Evolutionary conservation across 345 rosid species (phyloP), one percentile per base, ranked within the genome.

Genomic region (Lenwebbia sp.): DNA sequence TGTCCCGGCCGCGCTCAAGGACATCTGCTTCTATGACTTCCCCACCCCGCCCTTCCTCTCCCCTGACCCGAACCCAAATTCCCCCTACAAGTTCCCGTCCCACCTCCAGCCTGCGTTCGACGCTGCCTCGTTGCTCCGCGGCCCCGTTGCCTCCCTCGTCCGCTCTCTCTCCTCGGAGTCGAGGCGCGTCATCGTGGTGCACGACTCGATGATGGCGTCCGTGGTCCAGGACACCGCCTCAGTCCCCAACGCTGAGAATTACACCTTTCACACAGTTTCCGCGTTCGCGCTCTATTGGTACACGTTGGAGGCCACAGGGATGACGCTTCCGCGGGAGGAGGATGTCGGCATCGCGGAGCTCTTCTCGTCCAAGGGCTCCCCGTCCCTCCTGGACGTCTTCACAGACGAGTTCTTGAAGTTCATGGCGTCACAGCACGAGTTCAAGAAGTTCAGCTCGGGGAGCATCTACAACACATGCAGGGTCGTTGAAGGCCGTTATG

Each of bases 371-470:
- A 70, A 70, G 44, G 78, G 44, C 44, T 19, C 9, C 10, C 13
- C 78, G 25, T 17, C 13, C 44, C 78, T 70, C 44, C 78, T 54
- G 86, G 87, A 54, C 44, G 88, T 30, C 88, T 91, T 30, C 86
- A 91, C 85, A 89, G 90, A 13, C 92, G 95, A 93, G 90, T 83
- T 83, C 84, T 19, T 83, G 84, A 54, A 30, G 40, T 83, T 83
- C 44, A 40, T 15, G 14, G 44, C 26, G 26, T 83, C 26, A 6
- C 84, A 83, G 84, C 14, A n/a, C 25, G 84, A 83, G 56, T 30
- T 53, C 84, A 52, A 4, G 60, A 30, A 23, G 8, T 40, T 51
- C 13, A 83, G 44, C 57, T 26, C 23, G 44, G 84, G 84, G 13
- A 51, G 54, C 57, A 15, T 83, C 49, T 30, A 33, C 44, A 83